These are phyloP conservation scores for Camellia granthamiana DNA, from an alignment of 148 eudicot species.

Conservation along the genomic window DNA sequence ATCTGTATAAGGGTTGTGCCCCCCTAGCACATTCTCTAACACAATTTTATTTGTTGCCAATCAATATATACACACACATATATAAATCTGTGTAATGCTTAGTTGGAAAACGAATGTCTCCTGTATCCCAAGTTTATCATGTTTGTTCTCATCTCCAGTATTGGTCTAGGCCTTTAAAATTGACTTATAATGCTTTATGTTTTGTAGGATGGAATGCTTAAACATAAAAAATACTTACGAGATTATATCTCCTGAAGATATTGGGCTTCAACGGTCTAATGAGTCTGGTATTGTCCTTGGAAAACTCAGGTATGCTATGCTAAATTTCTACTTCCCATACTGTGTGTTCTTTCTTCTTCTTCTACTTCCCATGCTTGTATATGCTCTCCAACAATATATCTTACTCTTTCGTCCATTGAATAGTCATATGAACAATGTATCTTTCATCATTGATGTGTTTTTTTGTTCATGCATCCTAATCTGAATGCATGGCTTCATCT, in stretches of 20 bases:
- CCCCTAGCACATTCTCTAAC: too few relatives aligned
- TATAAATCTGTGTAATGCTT: too few relatives aligned
- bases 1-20: too few relatives aligned
- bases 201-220: constrained; percentile 91
- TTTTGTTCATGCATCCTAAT: too few relatives aligned
- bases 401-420: neutral
- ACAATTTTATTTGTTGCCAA: neutral
- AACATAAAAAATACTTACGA: constrained; percentile 84
- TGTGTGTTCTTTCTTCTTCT: neutral
- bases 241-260: constrained; percentile 93
- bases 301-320: constrained; percentile 66
- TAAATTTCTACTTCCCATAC: neutral
- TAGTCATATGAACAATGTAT: neutral
- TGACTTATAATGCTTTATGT: neutral
- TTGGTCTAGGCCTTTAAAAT: neutral
- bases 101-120: too few relatives aligned
- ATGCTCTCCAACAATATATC: neutral
- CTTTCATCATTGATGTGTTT: too few relatives aligned
- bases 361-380: neutral
- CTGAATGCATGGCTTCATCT: too few relatives aligned
- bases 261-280: constrained; percentile 79
- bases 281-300: constrained; percentile 97
- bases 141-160: too few relatives aligned
- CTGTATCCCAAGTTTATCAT: too few relatives aligned
- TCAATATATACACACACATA: too few relatives aligned